Evolutionary conservation across 2,329 filamentous ascomycete genomes (phyloP).

Genomic region (Xylaria sp.): DNA sequence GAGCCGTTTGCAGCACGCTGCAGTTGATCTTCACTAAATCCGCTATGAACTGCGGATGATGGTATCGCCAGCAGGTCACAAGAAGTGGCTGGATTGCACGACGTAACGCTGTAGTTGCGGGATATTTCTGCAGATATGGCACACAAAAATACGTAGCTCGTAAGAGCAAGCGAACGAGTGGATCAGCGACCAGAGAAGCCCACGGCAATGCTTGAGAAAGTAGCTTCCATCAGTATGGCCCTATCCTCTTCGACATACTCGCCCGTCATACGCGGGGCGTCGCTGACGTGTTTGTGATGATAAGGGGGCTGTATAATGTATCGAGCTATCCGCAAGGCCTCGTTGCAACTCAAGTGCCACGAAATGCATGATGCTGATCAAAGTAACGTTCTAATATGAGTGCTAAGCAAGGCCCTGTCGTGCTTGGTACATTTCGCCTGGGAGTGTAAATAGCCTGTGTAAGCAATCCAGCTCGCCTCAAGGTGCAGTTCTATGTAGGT

Average conservation of each 20-base stretch:
- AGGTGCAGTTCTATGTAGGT: not conserved
- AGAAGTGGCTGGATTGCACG: conserved; percentile 11
- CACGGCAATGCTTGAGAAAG: not conserved
- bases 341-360: not conserved
- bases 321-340: not conserved
- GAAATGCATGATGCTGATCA: not conserved
- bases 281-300: conserved; percentile 3
- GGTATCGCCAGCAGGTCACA: not conserved
- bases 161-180: not conserved
- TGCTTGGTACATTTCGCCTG: not conserved
- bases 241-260: conserved; percentile 19
- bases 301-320: not conserved
- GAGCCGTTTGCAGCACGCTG: not conserved
- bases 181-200: not conserved
- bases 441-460: not conserved
- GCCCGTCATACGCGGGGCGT: conserved; percentile 17
- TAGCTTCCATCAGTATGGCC: not conserved
- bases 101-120: not conserved
- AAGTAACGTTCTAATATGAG: not conserved
- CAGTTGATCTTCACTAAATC: not conserved
- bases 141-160: conserved; percentile 6
- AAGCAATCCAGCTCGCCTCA: not conserved
- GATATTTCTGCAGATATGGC: not conserved
- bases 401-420: not conserved
- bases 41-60: not conserved